Evolutionary conservation across 768 basidiomycete species (phyloP), one percentile per base, ranked within the genome.

Genomic region (Suillus subaureus): DNA sequence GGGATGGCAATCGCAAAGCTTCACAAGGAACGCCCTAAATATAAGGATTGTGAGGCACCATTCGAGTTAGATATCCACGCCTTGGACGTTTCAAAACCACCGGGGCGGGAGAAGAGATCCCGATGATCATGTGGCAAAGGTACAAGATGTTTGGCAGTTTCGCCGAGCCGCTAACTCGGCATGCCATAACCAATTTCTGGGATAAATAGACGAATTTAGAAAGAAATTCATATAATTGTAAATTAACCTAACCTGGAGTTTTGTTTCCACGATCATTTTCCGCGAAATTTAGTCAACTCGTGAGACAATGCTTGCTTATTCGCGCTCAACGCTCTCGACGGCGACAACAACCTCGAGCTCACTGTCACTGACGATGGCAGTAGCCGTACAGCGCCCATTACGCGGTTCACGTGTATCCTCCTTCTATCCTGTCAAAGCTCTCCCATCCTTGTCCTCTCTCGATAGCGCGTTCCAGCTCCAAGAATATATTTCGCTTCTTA

Each of bases 391-490:
- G 73, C 82, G 92, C 42, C 92, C 92, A 18, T 78, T 88, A 31
- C 89, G 90, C 16, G 92, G 92, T 60, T 89, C 92, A 5, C 84
- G 92, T 31, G 89, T 93, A 26, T 89, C 91, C 11, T 85, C 90
- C 0, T 94, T 94, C 72, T 93, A 93, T 70, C 90, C 91, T 0
- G 81, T 92, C 31, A 92, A 92, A 73, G 82, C 72, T 9, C 81
- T 93, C 2, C 91, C 92, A 0, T 84, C 89, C 0, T 83, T 92
- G 37, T 81, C 91, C 0, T 86, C 89, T 1, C 81, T 97, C 37
- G 91, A 96, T 79, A 96, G 93, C 75, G 93, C 95, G 0, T 97
- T 97, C 74, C 94, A 97, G 73, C 84, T 97, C 8, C 94, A 97
- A 72, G 97, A 99, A 73, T 97, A 95, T 78, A 93, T 99, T 54